Evolutionary conservation across 495 filamentous ascomycete species (phyloP).

Genomic region (Hypoxylon perforatum): DNA sequence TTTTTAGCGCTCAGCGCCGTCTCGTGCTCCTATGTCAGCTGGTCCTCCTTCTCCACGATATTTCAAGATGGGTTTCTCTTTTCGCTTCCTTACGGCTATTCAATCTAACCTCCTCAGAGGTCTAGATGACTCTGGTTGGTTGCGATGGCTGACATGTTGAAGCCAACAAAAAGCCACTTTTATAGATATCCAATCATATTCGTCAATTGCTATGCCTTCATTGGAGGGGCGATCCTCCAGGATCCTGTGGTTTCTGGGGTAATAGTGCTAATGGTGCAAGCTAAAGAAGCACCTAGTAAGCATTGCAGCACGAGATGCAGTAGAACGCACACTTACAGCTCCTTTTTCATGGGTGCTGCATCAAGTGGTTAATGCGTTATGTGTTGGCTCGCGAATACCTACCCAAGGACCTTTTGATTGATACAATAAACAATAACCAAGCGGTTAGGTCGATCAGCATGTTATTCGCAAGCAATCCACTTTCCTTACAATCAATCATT

Average conservation of each 20-base stretch:
- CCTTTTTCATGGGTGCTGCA: neutral
- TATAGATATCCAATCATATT: constrained; percentile 23
- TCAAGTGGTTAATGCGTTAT: neutral
- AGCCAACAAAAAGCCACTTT: constrained; percentile 18
- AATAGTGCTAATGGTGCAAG: constrained; percentile 11
- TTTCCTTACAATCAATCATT: constrained; percentile 22
- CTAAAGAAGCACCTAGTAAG: constrained; percentile 3
- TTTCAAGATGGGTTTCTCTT: constrained; percentile 4
- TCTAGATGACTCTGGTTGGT: constrained; percentile 22
- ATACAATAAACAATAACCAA: constrained; percentile 1
- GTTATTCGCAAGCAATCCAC: constrained; percentile 20
- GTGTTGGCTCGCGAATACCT: constrained; percentile 17
- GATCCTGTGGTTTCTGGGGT: constrained; percentile 31
- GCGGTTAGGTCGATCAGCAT: constrained; percentile 17
- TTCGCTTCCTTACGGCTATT: constrained; percentile 1
- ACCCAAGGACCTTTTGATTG: neutral
- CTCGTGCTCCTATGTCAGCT: constrained; percentile 15
- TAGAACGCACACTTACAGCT: constrained; percentile 3
- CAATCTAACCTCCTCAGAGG: constrained; percentile 1
- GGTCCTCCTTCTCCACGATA: constrained; percentile 26
- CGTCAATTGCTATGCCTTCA: constrained; percentile 9
- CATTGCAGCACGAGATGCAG: constrained; percentile 26
- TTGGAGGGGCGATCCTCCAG: neutral
- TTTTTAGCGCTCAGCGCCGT: neutral
- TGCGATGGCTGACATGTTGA: neutral